Percentiles rank a stretch among this genome's conserved stretches.
Evolutionary conservation across 1,139 yeast species (phyloP).

Genomic region (Blastobotrys serpentis): DNA sequence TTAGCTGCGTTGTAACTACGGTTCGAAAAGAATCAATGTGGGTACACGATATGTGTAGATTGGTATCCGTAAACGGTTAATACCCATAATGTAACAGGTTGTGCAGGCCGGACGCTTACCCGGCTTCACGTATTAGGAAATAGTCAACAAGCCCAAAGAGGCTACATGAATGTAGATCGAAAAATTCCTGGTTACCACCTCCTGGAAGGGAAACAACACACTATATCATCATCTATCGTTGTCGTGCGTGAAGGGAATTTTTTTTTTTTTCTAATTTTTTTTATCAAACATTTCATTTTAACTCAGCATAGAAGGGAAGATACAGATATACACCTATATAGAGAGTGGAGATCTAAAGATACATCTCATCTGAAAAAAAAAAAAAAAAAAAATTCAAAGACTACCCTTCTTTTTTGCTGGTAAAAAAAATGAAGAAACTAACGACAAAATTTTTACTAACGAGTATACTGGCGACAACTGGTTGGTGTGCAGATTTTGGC

Average conservation of each 20-base stretch:
- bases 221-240: background rate
- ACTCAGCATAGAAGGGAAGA: background rate
- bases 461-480: background rate
- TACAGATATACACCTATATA: background rate
- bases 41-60: too few species aligned
- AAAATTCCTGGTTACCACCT: slow-evolving; percentile 8
- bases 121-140: background rate
- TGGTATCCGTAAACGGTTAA: too few species aligned
- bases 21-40: too few species aligned
- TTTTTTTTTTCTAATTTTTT: background rate
- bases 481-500: slow-evolving; percentile 4
- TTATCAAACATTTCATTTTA: background rate
- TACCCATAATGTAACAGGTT: background rate
- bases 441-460: slow-evolving; percentile 1
- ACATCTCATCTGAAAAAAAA: background rate
- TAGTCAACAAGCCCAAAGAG: slow-evolving; percentile 6
- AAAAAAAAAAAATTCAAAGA: background rate
- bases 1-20: too few species aligned
- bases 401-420: background rate
- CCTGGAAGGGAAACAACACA: slow-evolving; percentile 3
- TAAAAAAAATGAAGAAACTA: slow-evolving; percentile 3
- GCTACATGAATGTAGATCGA: slow-evolving; percentile 3
- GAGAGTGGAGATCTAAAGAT: background rate
- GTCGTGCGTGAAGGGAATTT: background rate
- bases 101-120: slow-evolving; percentile 3